Percentiles rank a stretch among this genome's conserved stretches.
These are phyloP conservation scores for Schwanniomyces polymorphus DNA, from an alignment of 805 yeast species.

Conservation along the genomic window DNA sequence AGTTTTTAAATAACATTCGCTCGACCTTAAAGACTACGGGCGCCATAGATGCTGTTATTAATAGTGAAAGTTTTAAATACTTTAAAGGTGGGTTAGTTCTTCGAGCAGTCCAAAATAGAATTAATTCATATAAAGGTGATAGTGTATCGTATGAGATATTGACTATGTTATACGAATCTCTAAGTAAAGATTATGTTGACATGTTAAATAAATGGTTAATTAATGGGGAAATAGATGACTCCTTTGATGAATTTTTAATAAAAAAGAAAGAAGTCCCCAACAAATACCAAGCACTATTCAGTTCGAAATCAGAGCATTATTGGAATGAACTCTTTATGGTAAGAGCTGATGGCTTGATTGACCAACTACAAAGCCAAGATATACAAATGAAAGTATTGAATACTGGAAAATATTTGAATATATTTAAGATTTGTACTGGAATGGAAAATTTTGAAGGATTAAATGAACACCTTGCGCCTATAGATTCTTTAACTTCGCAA, in stretches of 20 bases:
- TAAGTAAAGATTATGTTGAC: conserved; percentile 60
- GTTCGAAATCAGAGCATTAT: conserved; percentile 53
- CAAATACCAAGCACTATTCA: conserved; percentile 21
- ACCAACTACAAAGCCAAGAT: conserved; percentile 54
- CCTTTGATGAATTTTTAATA: conserved; percentile 81
- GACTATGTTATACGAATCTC: conserved; percentile 49
- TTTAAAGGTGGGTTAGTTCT: conserved; percentile 82
- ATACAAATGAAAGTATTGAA: conserved; percentile 65
- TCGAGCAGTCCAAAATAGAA: conserved; percentile 56
- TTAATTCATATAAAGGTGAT: conserved; percentile 68
- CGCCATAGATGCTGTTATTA: conserved; percentile 50
- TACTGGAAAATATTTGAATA: conserved; percentile 84
- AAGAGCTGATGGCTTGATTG: conserved; percentile 71
- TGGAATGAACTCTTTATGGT: conserved; percentile 78
- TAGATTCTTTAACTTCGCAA: conserved; percentile 31
- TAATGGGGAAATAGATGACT: conserved; percentile 73
- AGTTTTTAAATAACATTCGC: conserved; percentile 36
- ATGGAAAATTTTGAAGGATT: conserved; percentile 34
- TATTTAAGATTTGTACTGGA: conserved; percentile 61
- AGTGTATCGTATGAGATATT: conserved; percentile 53
- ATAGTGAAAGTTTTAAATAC: conserved; percentile 44
- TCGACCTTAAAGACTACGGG: conserved; percentile 45
- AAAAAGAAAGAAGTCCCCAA: conserved; percentile 38
- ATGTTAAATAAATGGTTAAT: conserved; percentile 82
- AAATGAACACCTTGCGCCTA: conserved; percentile 25